A percentile compares a stretch with the other conserved stretches of the same genome.
These are phyloP conservation scores for Massarina eburnea DNA, from an alignment of 2,329 filamentous ascomycete genomes.

Conservation along the genomic window DNA sequence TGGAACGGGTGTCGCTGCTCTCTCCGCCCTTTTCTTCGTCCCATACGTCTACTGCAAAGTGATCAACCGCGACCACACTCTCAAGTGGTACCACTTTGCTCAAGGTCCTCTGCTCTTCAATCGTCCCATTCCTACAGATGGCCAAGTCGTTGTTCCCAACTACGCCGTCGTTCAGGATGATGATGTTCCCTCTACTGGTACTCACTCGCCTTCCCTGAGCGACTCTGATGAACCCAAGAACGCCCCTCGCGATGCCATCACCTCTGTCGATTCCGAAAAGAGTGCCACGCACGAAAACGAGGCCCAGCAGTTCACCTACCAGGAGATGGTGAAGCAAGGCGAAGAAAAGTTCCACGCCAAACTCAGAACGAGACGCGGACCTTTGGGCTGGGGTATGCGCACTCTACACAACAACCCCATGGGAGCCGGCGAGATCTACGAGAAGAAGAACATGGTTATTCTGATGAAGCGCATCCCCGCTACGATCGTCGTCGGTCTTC, in stretches of 20 bases:
- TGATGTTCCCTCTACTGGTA: conserved; percentile 38
- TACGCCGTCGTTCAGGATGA: conserved; percentile 75
- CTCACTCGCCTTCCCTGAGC: conserved; percentile 30
- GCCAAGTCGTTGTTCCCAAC: conserved; percentile 64
- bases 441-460: conserved; percentile 68
- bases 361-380: conserved; percentile 64
- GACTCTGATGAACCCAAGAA: conserved; percentile 37
- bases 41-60: conserved; percentile 68
- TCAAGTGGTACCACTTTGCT: conserved; percentile 66
- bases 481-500: conserved; percentile 60
- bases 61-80: conserved; percentile 66
- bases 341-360: conserved; percentile 63
- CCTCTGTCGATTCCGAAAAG: conserved; percentile 38
- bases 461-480: conserved; percentile 69
- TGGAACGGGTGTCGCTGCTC: conserved; percentile 60
- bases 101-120: conserved; percentile 60
- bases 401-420: conserved; percentile 72
- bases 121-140: conserved; percentile 58
- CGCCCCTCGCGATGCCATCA: conserved; percentile 18
- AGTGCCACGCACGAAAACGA: conserved; percentile 44
- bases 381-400: conserved; percentile 83
- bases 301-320: conserved; percentile 58
- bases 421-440: conserved; percentile 72
- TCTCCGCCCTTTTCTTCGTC: conserved; percentile 71
- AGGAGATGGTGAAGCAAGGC: conserved; percentile 61